Base-by-base conservation (phyloP, 2,329 filamentous ascomycete species). In the Penicillium sp. region DNA sequence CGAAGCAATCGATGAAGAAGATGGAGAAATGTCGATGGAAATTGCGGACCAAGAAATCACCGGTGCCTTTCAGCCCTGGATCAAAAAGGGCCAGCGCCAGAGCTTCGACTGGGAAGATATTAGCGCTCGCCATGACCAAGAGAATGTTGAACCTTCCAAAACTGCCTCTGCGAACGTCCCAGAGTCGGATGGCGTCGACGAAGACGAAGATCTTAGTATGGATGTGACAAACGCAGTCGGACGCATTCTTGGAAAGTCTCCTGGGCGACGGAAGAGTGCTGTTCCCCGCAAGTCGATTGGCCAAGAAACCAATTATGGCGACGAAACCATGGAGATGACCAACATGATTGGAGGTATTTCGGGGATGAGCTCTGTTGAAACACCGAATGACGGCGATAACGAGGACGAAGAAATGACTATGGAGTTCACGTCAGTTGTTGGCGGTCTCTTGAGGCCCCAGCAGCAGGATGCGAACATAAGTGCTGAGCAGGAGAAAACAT, bases 141-240 rank as follows among this genome's bases (percentile, higher is more conserved):
- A 78, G 53, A 78, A 78, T 54, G 47, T 72, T 10, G 65, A 73
- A 46, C 70, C 68, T 13, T 67, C 71, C 35, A 63, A 65, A n/a
- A 24, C 18, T 45, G 28, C 28, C 36, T 42, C 50, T 7, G 24
- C 33, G 6, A 38, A 50, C 14, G 45, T 53, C 10, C 54, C 63
- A 56, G 50, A 53, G 55, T 24, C 69, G 69, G 52, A 72, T 77
- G 46, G 77, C 22, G 67, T 74, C 5, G 77, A 80, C 11, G 75
- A 80, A 22, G 80, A 81, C 18, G 81, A 84, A 57, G 89, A 92
- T 35, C 86, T 95, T 79, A 94, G 90, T 20, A 96, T 97, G 92
- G 92, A 97, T 62, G 89, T 96, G 7, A 96, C 92, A 2, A 84
- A 83, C 48, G 89, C 84, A 8, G 78, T 95, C 47, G 92, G 92